Evolutionary conservation across 768 basidiomycete genomes (phyloP), one percentile per base, ranked within the genome.

Genomic region (Lactarius quietus): DNA sequence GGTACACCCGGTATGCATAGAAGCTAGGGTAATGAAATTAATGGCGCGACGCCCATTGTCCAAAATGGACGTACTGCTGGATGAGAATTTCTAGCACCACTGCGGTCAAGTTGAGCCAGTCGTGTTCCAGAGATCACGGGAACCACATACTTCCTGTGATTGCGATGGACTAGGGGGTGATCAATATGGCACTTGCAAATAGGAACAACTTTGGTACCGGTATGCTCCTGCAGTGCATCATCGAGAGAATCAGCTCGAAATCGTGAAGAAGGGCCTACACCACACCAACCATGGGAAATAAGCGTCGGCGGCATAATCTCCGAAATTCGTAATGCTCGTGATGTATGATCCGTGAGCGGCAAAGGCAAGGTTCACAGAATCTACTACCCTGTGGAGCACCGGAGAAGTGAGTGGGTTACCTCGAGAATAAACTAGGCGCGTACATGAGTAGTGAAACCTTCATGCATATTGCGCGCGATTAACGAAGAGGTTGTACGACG

Each of bases 241-340:
- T 20, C 31, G 54, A 31, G 18, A 18, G 1, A 33, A 55, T 55
- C n/a, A 29, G 54, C 29, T 20, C 54, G 0, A 33, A 55, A 31
- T 10, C 31, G 20, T 6, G 6, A 51, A 23, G 12, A 33, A 33
- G 33, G 33, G 33, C 4, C 8, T 33, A 33, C 33, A 10, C 12
- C 6, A 23, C 17, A 29, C 54, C 33, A 35, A 55, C 54, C 54
- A 55, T 55, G 54, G 54, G 3, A 33, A 3, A 35, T 23, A 18
- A 35, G 18, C 3, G n/a, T 20, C 18, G 20, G 54, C 54, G n/a
- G 31, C 54, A 9, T 55, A 55, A 35, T 55, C 54, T 29, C 54
- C 54, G 54, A 55, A 55, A 55, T 55, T 55, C 10, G 54, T 55
- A 17, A 55, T 55, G 54, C 54, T 55, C 54, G 31, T 55, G 54